Evolutionary conservation across 345 rosid species (phyloP), one percentile per base, ranked within the genome.

Genomic region (Durio zibethinus): DNA sequence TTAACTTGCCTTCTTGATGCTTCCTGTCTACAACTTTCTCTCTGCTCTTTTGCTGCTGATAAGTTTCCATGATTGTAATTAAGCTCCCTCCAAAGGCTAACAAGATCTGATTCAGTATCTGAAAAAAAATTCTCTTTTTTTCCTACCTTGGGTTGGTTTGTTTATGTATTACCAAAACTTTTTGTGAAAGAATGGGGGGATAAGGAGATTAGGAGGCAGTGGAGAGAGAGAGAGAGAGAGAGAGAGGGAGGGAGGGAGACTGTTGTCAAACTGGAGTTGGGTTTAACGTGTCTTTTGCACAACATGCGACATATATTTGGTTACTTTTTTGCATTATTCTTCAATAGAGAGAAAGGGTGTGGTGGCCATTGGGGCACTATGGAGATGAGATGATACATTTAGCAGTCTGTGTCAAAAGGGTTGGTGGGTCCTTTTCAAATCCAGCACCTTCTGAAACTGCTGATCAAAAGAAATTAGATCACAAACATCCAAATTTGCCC

Each of bases 371-470:
- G 74, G 52, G 47, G 80, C 78, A 43, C 72, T 21, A 38, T 5
- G 54, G 60, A 78, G 74, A 70, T 69, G 72, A 75, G 79, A 86
- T 74, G 80, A 83, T 73, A 77, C 16, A 75, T 84, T 83, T 83
- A 84, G 86, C 85, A 83, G 81, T 75, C 62, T 73, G 72, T 80
- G 81, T 68, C 59, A 66, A 78, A 38, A 40, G 25, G 75, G 25
- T 64, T 72, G 82, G 88, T 82, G 89, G 92, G 86, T 84, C 87
- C 87, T 61, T 80, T 83, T 81, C 87, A 73, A 82, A 83, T 78
- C 83, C 76, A 83, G 74, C 84, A 80, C 77, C 86, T 78, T 77
- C 48, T 77, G 18, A 23, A 35, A 54, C 16, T 69, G 74, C 45
- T 77, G 74, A 78, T 76, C 61, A 72, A 36, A 71, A 82, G 60